Evolutionary conservation across 2,329 filamentous ascomycete genomes (phyloP), one percentile per base, ranked within the genome.

Genomic region (Stachybotrys chartarum): DNA sequence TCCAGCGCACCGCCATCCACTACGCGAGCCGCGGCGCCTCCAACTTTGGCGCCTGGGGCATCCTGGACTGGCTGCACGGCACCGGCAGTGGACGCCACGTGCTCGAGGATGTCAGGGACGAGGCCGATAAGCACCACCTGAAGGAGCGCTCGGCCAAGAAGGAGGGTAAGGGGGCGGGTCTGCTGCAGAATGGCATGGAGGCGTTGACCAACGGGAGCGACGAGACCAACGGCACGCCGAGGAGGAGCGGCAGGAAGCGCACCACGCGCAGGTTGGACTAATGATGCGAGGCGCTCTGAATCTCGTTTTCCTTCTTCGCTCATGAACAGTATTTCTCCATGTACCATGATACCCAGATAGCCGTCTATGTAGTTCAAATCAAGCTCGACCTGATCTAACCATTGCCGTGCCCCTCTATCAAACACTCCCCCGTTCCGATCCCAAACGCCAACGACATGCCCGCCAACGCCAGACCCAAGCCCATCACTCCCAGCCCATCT

Each of bases 21-120:
- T 84, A 86, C 65, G 77, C 79, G 30, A 75, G 73, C 11, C 64
- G 72, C 18, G 83, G 83, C 0, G 68, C 71, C 14, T 83, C 83
- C 0, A 87, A 87, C 58, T 88, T 76, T 59, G 81, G 82, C 11
- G 77, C 82, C 0, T 80, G 82, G 74, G 85, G 85, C 0, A 58
- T 88, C 3, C 57, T 87, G 57, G 85, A 88, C 65, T 86, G 83
- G 79, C 61, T 76, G 1, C 75, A 79, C 57, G 85, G 78, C 31
- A 87, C 81, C 11, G 77, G 76, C 53, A 64, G 78, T 6, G 80
- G 80, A 1, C 73, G 76, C 14, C 71, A 72, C 32, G 76, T 83
- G 3, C 68, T 82, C 1, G 78, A 82, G 46, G 80, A 85, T 63
- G 7, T 81, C 47, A 76, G 71, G 56, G 75, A 74, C 24, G 82